phyloP scores from a whole-genome alignment of 441 rosid genomes.

The Dalechampia spathulata region DNA sequence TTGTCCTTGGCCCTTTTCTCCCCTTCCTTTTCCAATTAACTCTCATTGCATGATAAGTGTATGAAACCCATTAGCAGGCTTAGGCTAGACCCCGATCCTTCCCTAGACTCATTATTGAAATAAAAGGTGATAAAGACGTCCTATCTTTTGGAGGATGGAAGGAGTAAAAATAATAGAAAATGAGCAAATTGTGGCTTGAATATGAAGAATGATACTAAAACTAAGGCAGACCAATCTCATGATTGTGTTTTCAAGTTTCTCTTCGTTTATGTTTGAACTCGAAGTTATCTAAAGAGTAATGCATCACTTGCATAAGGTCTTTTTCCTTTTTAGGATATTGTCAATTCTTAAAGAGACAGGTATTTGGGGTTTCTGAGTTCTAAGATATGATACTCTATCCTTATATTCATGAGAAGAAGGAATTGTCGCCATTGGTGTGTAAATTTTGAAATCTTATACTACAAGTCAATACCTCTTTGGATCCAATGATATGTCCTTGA shows the following conservation, averaged over 20 bases:
- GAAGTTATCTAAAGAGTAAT: background rate
- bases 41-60: no score
- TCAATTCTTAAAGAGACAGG: no score
- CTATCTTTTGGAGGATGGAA: conserved; percentile 4
- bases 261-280: background rate
- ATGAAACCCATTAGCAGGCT: background rate
- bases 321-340: no score
- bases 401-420: no score
- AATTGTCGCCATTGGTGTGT: no score
- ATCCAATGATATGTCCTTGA: no score
- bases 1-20: no score
- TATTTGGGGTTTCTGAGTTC: no score
- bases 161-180: background rate
- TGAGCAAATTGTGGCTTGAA: background rate
- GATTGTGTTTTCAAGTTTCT: conserved; percentile 4
- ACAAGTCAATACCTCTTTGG: no score
- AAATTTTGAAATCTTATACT: no score
- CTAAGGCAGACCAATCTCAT: conserved; percentile 6
- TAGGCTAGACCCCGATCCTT: background rate
- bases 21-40: no score
- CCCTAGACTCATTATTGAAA: background rate
- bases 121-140: conserved; percentile 11
- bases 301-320: background rate
- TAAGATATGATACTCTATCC: no score
- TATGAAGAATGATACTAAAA: conserved; percentile 11